Conservation (phyloP, 371 early-diverging fungal genomes). For the Zopfochytrium polystomum region DNA sequence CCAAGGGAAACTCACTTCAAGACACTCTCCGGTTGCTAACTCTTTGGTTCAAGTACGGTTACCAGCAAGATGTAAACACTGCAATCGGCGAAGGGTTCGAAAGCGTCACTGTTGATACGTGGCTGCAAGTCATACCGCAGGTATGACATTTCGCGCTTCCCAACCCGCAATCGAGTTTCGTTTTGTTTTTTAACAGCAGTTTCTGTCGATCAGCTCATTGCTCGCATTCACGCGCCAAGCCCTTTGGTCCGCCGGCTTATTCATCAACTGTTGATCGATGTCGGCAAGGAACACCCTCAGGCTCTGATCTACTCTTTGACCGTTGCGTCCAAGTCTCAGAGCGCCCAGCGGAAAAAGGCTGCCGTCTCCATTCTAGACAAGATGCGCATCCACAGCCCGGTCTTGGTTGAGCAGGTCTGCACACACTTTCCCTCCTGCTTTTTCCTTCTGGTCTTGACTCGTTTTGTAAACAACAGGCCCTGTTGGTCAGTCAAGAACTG, state of each 20-base stretch:
- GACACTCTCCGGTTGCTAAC: slow-evolving; percentile 94
- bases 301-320: slow-evolving; percentile 94
- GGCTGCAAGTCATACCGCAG: slow-evolving; percentile 98
- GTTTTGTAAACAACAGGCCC: slow-evolving; percentile 65
- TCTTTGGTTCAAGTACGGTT: slow-evolving; percentile 95
- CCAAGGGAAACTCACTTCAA: slow-evolving; percentile 88
- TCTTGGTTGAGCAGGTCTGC: slow-evolving; percentile 80
- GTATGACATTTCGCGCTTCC: slow-evolving; percentile 11
- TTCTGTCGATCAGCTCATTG: slow-evolving; percentile 66
- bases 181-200: slow-evolving; percentile 1
- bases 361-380: slow-evolving; percentile 91
- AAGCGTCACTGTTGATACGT: slow-evolving; percentile 89
- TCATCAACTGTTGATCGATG: slow-evolving; percentile 85
- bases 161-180: background rate
- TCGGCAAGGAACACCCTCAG: slow-evolving; percentile 95
- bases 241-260: slow-evolving; percentile 82
- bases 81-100: slow-evolving; percentile 87
- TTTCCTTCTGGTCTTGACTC: background rate
- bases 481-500: slow-evolving; percentile 93
- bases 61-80: slow-evolving; percentile 78
- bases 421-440: background rate
- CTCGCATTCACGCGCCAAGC: slow-evolving; percentile 86
- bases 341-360: slow-evolving; percentile 69
- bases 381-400: slow-evolving; percentile 78
- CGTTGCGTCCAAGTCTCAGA: slow-evolving; percentile 93